Conservation (phyloP, 495 filamentous ascomycete genomes). For the Sphaerosporella brunnea region DNA sequence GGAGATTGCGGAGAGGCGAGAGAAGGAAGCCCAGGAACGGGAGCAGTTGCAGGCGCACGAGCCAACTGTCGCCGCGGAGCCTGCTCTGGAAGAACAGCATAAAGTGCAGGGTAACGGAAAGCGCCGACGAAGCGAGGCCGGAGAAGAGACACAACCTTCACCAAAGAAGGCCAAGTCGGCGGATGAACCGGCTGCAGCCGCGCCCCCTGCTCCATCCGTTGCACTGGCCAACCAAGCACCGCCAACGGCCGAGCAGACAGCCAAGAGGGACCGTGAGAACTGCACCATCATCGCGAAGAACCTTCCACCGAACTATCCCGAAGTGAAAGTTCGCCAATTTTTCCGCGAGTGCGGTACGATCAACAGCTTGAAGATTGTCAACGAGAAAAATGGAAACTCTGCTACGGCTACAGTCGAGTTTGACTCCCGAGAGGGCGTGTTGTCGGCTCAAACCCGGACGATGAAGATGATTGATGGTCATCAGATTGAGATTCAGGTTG, state of each 20-base stretch:
- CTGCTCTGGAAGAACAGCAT: conserved; percentile 8
- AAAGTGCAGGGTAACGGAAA: conserved; percentile 18
- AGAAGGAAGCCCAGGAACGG: conserved; percentile 7
- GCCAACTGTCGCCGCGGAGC: conserved; percentile 1
- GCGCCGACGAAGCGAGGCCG: conserved; percentile 12
- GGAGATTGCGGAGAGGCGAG: conserved; percentile 16
- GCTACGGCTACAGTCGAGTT: conserved; percentile 71
- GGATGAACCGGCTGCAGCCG: conserved; percentile 18
- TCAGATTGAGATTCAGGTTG: conserved; percentile 53
- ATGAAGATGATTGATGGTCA: conserved; percentile 54
- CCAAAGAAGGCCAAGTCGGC: conserved; percentile 20
- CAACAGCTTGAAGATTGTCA: conserved; percentile 49
- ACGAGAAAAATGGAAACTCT: conserved; percentile 39
- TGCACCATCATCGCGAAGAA: conserved; percentile 65
- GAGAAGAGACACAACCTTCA: conserved; percentile 16
- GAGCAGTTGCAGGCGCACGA: conserved; percentile 10
- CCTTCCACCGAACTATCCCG: conserved; percentile 48
- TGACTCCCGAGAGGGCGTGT: conserved; percentile 55
- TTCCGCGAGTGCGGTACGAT: conserved; percentile 72
- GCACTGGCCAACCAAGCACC: conserved; percentile 15
- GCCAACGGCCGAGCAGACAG: conserved; percentile 27
- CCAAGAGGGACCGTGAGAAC: conserved; percentile 75
- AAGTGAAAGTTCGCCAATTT: conserved; percentile 63
- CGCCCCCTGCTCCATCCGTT: conserved; percentile 1
- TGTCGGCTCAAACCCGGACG: conserved; percentile 61